Conservation (phyloP, 192 early-diverging fungal species). For the Backusella parvicylindrica region DNA sequence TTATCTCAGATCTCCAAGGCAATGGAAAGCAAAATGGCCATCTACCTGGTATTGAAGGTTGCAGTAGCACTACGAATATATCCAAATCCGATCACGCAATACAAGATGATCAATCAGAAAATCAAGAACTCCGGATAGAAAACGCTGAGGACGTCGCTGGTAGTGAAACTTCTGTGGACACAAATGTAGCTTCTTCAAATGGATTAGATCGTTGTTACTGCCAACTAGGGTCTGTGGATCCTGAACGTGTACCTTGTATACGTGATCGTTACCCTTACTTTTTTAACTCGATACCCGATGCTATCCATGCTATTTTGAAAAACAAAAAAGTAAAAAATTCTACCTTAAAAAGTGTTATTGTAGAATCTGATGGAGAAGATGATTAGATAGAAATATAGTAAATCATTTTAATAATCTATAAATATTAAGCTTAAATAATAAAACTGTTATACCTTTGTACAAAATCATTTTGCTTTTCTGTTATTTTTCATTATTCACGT, state of each 20-base stretch:
- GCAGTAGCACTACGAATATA: background rate
- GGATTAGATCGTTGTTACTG: background rate
- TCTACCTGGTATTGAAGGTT: background rate
- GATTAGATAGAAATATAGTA: background rate
- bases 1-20: conserved; percentile 1
- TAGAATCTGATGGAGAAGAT: background rate
- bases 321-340: background rate
- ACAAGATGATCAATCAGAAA: background rate
- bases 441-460: background rate
- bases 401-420: background rate
- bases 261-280: conserved; percentile 31
- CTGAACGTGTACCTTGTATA: background rate
- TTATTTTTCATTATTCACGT: background rate
- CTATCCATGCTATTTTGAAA: conserved; percentile 13
- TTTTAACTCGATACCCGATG: conserved; percentile 24
- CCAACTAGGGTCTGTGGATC: background rate
- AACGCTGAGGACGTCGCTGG: too few species aligned
- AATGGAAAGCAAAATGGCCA: background rate
- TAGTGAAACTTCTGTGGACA: background rate
- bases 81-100: background rate
- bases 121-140: background rate
- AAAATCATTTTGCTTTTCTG: background rate
- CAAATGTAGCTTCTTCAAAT: background rate
- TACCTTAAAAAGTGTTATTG: background rate
- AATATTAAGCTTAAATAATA: too few species aligned